Percentiles rank a stretch among this genome's conserved stretches.
These are phyloP conservation scores for Phylloporus arenicola DNA, from an alignment of 768 basidiomycete species.

Conservation along the genomic window DNA sequence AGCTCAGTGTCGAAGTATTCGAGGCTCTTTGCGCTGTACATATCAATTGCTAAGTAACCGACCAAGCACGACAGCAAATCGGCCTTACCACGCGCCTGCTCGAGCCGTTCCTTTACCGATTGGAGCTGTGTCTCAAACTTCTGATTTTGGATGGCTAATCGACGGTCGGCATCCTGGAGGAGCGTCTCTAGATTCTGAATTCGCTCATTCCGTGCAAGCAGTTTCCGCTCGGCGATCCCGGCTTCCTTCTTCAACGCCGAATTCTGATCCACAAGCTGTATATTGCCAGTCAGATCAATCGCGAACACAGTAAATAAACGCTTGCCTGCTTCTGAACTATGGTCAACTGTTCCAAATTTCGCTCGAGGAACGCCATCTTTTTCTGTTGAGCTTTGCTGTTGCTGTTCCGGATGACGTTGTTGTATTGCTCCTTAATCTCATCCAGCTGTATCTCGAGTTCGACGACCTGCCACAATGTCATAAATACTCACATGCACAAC, in stretches of 20 bases:
- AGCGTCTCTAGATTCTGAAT: constrained; percentile 94
- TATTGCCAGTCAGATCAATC: constrained; percentile 12
- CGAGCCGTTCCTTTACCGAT: constrained; percentile 85
- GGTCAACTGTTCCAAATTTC: constrained; percentile 92
- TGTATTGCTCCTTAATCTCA: constrained; percentile 98
- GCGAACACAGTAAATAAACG: constrained; percentile 1
- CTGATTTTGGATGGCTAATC: constrained; percentile 88
- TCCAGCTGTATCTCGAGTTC: constrained; percentile 98
- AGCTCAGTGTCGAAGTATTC: constrained; percentile 65
- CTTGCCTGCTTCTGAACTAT: constrained; percentile 93
- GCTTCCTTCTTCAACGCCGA: constrained; percentile 96
- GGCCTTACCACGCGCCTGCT: constrained; percentile 81
- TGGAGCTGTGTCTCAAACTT: constrained; percentile 94
- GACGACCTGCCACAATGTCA: constrained; percentile 63
- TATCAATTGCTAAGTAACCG: constrained; percentile 27
- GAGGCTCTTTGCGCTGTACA: constrained; percentile 67
- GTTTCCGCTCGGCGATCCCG: constrained; percentile 92
- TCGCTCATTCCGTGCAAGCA: constrained; percentile 93
- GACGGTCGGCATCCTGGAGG: constrained; percentile 89
- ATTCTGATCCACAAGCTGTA: constrained; percentile 96
- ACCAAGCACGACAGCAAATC: constrained; percentile 12
- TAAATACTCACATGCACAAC: constrained; percentile 14
- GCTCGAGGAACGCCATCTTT: constrained; percentile 98
- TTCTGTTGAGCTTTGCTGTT: constrained; percentile 98
- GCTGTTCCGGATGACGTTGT: constrained; percentile 96